These are phyloP conservation scores for Cokeromyces recurvatus DNA, from an alignment of 371 early-diverging fungal species.

Conservation along the genomic window DNA sequence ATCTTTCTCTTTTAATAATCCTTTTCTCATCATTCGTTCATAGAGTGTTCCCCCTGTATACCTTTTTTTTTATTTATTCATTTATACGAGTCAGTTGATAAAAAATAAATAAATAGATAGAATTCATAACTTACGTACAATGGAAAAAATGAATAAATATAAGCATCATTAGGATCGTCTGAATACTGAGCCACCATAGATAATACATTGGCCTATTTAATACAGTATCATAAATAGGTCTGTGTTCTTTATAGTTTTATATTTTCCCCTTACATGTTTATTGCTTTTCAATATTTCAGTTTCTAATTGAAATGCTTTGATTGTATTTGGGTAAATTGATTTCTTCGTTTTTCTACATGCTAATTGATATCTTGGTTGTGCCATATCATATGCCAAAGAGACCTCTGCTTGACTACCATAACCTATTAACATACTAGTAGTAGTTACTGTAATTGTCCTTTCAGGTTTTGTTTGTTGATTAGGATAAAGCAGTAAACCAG, in stretches of 20 bases:
- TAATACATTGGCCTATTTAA: conserved; percentile 8
- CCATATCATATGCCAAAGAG: neutral
- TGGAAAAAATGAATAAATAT: neutral
- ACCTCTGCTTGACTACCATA: conserved; percentile 2
- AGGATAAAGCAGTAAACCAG: neutral
- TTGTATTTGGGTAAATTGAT: neutral
- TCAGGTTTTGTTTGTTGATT: neutral
- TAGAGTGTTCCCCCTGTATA: conserved; percentile 1
- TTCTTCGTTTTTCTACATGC: neutral
- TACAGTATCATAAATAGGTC: no score
- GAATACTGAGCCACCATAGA: neutral
- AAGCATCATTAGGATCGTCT: neutral
- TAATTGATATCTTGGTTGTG: neutral
- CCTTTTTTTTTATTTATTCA: no score
- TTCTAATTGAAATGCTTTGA: neutral
- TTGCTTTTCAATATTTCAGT: conserved; percentile 6
- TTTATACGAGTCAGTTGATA: no score
- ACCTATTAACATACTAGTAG: neutral
- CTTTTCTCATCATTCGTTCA: neutral
- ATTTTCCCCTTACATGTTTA: conserved; percentile 15
- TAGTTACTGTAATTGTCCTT: neutral
- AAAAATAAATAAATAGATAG: no score
- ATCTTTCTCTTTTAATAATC: neutral
- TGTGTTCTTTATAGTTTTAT: no score
- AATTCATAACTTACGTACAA: no score